Evolutionary conservation across 257 asterid genomes (phyloP).

Genomic region (Rubia yunnanensis): DNA sequence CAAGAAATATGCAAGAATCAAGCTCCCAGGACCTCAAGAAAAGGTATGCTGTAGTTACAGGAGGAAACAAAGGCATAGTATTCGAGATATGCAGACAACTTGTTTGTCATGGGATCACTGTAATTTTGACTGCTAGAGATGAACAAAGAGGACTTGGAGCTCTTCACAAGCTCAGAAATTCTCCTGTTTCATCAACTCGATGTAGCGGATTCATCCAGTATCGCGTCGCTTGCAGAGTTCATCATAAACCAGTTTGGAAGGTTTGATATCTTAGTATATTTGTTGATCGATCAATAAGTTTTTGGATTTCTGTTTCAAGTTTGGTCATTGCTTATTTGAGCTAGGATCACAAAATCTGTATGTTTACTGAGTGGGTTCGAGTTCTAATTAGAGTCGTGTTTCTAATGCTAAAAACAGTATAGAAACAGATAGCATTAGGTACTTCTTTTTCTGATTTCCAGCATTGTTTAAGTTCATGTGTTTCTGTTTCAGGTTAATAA

Average conservation of each 20-base stretch:
- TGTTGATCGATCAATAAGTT: not conserved
- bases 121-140: slow-evolving; percentile 36
- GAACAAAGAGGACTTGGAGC: slow-evolving; percentile 39
- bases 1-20: not conserved
- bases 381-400: too few species aligned
- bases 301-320: not conserved
- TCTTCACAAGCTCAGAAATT: slow-evolving; percentile 22
- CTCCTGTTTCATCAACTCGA: slow-evolving; percentile 40
- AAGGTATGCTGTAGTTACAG: slow-evolving; percentile 34
- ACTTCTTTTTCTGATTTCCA: not conserved
- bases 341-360: too few species aligned
- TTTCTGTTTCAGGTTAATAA: slow-evolving; percentile 45
- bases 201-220: slow-evolving; percentile 24
- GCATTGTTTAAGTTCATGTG: not conserved
- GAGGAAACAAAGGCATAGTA: slow-evolving; percentile 46
- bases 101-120: slow-evolving; percentile 29
- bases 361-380: too few species aligned
- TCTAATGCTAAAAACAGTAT: not conserved
- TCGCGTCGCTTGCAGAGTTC: slow-evolving; percentile 25
- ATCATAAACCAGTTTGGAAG: slow-evolving; percentile 20
- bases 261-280: slow-evolving; percentile 41
- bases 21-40: not conserved
- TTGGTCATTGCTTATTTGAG: not conserved
- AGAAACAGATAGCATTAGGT: too few species aligned
- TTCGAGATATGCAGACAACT: slow-evolving; percentile 33